phyloP scores from a whole-genome alignment of 2,329 filamentous ascomycete species.

The Colletotrichum graminicola region DNA sequence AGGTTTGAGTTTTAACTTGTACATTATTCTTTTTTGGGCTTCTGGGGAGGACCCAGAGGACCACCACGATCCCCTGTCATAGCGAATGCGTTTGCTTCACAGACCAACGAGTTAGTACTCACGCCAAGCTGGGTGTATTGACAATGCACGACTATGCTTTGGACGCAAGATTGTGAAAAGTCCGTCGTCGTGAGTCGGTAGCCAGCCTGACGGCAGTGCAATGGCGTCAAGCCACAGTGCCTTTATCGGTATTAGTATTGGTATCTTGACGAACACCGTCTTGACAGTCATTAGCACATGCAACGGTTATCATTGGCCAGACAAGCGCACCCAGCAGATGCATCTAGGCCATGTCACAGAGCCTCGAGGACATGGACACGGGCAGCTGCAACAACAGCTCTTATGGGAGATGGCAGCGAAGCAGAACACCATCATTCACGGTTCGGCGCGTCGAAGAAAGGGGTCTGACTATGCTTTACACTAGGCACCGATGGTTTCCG shows the following conservation, averaged over 20 bases:
- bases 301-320: background rate
- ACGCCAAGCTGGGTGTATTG: background rate
- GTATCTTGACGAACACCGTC: background rate
- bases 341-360: conserved; percentile 6
- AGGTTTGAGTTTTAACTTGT: conserved; percentile 16
- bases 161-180: background rate
- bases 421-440: conserved; percentile 17
- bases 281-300: background rate
- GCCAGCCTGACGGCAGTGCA: background rate
- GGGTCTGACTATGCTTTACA: background rate
- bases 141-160: background rate
- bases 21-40: background rate
- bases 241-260: background rate
- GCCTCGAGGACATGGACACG: background rate
- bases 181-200: background rate
- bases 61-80: conserved; percentile 10
- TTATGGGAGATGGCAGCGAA: conserved; percentile 1
- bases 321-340: background rate
- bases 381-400: background rate
- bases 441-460: background rate
- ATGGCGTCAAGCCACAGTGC: background rate
- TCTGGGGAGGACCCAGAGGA: background rate
- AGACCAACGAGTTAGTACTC: background rate
- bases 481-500: conserved; percentile 8
- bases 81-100: conserved; percentile 6